Conservation (phyloP, 495 filamentous ascomycete species). For the Penicillium simplicissimum region DNA sequence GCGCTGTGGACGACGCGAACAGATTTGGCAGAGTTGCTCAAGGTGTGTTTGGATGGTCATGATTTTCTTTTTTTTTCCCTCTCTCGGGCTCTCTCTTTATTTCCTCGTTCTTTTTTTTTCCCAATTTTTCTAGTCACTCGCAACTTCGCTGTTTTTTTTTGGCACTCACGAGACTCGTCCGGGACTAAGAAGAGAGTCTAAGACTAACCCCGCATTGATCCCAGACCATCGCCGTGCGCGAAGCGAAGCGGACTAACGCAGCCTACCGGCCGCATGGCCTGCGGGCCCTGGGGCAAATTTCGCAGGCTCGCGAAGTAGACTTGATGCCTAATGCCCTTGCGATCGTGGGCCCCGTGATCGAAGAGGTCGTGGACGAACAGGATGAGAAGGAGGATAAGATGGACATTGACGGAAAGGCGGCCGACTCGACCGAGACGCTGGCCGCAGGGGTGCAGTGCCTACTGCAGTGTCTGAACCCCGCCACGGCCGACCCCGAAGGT, state of each 20-base stretch:
- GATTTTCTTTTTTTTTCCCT: slow-evolving; percentile 2
- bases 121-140: neutral
- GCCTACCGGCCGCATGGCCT: slow-evolving; percentile 77
- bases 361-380: slow-evolving; percentile 49
- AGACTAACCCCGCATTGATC: slow-evolving; percentile 18
- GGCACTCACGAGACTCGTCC: neutral
- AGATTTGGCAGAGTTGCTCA: slow-evolving; percentile 50
- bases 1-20: slow-evolving; percentile 56
- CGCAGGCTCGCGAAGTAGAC: slow-evolving; percentile 61
- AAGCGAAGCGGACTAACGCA: slow-evolving; percentile 87
- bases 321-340: slow-evolving; percentile 66
- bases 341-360: slow-evolving; percentile 60
- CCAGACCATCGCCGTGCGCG: slow-evolving; percentile 67
- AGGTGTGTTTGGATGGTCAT: slow-evolving; percentile 42
- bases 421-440: slow-evolving; percentile 44
- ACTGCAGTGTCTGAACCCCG: slow-evolving; percentile 46
- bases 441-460: slow-evolving; percentile 49
- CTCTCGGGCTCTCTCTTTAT: slow-evolving; percentile 12
- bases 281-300: slow-evolving; percentile 68
- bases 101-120: neutral
- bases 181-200: neutral
- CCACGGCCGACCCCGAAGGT: slow-evolving; percentile 33
- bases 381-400: slow-evolving; percentile 60
- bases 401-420: slow-evolving; percentile 60
- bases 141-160: slow-evolving; percentile 5